phyloP scores from a whole-genome alignment of 2,329 filamentous ascomycete species.

The Pseudogymnoascus sp. region DNA sequence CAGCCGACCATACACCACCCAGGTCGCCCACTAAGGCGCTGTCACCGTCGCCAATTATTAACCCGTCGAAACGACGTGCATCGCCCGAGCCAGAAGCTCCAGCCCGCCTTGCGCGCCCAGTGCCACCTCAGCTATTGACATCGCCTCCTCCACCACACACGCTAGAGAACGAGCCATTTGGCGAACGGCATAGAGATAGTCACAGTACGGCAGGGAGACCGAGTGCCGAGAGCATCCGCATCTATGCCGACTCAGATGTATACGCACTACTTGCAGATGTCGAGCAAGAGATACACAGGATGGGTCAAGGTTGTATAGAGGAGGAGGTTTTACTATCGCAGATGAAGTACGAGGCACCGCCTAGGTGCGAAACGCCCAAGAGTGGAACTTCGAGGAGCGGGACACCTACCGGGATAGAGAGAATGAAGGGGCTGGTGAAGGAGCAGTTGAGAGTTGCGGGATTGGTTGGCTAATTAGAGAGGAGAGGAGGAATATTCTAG shows the following conservation, averaged over 20 bases:
- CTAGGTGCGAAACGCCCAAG: not conserved
- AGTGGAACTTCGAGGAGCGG: not conserved
- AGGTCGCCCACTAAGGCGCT: slow-evolving; percentile 48
- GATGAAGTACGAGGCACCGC: slow-evolving; percentile 8
- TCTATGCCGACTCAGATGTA: slow-evolving; percentile 62
- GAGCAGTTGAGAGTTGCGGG: slow-evolving; percentile 1
- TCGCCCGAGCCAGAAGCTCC: slow-evolving; percentile 14
- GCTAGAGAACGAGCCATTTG: not conserved
- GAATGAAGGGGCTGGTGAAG: slow-evolving; percentile 2
- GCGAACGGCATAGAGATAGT: not conserved
- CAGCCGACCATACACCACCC: slow-evolving; percentile 38
- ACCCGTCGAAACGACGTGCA: slow-evolving; percentile 1
- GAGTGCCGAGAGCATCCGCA: slow-evolving; percentile 57
- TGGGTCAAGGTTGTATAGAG: slow-evolving; percentile 22
- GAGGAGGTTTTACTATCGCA: not conserved
- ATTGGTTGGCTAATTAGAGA: not conserved
- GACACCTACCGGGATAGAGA: not conserved
- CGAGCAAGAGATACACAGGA: slow-evolving; percentile 50
- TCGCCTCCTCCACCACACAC: slow-evolving; percentile 47
- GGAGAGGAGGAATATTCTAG: not conserved
- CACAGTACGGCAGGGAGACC: slow-evolving; percentile 18
- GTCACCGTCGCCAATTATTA: slow-evolving; percentile 22
- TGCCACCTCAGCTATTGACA: slow-evolving; percentile 27
- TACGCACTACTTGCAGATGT: slow-evolving; percentile 62
- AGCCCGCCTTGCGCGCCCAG: slow-evolving; percentile 18